A percentile compares a stretch with the other conserved stretches of the same genome.
Evolutionary conservation across 352 stramenopile species (phyloP).

Genomic region (Phytophthora tubulina): DNA sequence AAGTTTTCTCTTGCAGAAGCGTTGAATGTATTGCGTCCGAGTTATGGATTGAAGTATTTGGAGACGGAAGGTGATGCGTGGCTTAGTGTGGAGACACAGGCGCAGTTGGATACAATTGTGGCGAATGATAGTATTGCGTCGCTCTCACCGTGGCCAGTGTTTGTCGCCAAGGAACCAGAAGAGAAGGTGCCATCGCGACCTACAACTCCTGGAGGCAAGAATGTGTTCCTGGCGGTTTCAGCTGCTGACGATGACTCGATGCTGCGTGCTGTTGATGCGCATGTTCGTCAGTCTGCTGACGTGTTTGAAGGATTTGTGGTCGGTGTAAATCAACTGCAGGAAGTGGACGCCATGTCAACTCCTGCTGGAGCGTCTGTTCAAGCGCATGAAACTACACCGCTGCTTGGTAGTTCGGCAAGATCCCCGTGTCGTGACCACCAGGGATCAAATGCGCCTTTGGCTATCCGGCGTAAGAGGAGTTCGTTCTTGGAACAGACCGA

Average conservation of each 20-base stretch:
- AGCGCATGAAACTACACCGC: slow-evolving; percentile 60
- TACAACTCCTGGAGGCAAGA: slow-evolving; percentile 54
- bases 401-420: slow-evolving; percentile 51
- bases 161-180: slow-evolving; percentile 74
- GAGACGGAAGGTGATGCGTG: slow-evolving; percentile 70
- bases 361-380: slow-evolving; percentile 32
- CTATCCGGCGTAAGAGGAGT: slow-evolving; percentile 69
- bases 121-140: slow-evolving; percentile 64
- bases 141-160: slow-evolving; percentile 79
- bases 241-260: slow-evolving; percentile 80
- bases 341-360: slow-evolving; percentile 31
- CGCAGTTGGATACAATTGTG: slow-evolving; percentile 68
- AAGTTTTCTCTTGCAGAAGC: slow-evolving; percentile 88
- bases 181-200: slow-evolving; percentile 17
- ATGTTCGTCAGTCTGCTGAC: slow-evolving; percentile 50
- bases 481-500: slow-evolving; percentile 79
- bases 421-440: slow-evolving; percentile 35
- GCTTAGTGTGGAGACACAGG: slow-evolving; percentile 85
- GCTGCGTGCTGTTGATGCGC: slow-evolving; percentile 70
- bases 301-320: slow-evolving; percentile 90
- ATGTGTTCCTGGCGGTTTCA: slow-evolving; percentile 83
- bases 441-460: slow-evolving; percentile 30
- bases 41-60: slow-evolving; percentile 80
- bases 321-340: slow-evolving; percentile 77
- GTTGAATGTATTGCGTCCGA: slow-evolving; percentile 83